A percentile compares a stretch with the other conserved stretches of the same genome.
Evolutionary conservation across 139 green algal genomes (phyloP).

Genomic region (Edaphochlamys debaryana): DNA sequence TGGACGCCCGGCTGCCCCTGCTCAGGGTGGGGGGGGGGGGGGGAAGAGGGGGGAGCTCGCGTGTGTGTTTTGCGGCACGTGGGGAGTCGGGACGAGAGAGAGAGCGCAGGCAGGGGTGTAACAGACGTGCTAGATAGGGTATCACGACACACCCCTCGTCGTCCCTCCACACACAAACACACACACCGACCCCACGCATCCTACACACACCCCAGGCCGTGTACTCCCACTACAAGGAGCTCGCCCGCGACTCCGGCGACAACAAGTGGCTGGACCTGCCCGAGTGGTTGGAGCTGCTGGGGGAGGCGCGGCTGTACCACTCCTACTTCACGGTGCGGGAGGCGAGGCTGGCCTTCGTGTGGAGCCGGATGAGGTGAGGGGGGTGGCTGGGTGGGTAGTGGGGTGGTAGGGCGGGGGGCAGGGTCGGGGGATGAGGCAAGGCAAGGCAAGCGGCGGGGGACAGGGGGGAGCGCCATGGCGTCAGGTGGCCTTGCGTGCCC

Average conservation of each 20-base stretch:
- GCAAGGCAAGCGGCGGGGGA: background rate
- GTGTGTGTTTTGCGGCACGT: no score
- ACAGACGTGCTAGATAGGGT: no score
- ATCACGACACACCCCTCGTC: no score
- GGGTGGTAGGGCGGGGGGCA: background rate
- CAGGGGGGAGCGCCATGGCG: background rate
- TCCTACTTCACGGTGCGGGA: slow-evolving; percentile 54
- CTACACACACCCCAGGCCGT: slow-evolving; percentile 22
- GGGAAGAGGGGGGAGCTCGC: no score
- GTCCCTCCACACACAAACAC: no score
- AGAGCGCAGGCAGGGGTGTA: no score
- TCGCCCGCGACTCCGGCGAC: background rate
- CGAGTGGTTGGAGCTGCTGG: slow-evolving; percentile 52
- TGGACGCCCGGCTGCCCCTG: slow-evolving; percentile 36
- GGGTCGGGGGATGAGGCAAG: no score
- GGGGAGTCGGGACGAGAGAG: no score
- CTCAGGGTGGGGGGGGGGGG: slow-evolving; percentile 10
- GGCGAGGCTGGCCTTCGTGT: slow-evolving; percentile 61
- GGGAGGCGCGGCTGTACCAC: slow-evolving; percentile 36
- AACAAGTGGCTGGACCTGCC: slow-evolving; percentile 25
- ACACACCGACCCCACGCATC: no score
- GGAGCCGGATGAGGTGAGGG: slow-evolving; percentile 50
- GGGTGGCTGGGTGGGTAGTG: slow-evolving; percentile 6
- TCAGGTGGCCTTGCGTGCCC: no score
- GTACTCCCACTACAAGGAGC: slow-evolving; percentile 47